Evolutionary conservation across 2,329 filamentous ascomycete species (phyloP).

Genomic region (Calonectria henricotiae): DNA sequence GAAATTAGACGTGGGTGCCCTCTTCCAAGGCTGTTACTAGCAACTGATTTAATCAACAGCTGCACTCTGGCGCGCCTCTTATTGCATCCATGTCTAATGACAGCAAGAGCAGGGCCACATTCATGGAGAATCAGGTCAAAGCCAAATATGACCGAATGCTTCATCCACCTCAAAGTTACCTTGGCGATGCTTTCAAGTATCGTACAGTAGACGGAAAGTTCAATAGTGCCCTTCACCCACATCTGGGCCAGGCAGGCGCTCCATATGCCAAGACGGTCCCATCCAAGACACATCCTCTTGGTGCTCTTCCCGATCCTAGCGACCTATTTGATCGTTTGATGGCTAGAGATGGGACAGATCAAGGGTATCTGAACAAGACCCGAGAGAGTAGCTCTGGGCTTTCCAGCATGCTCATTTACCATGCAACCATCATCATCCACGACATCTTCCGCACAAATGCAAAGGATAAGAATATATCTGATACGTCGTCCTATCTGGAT

Average conservation of each 20-base stretch:
- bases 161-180: conserved; percentile 47
- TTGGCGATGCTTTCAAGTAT: conserved; percentile 50
- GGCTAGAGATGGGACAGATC: conserved; percentile 45
- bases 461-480: conserved; percentile 50
- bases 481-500: conserved; percentile 66
- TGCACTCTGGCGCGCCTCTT: neutral
- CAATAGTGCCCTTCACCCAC: conserved; percentile 52
- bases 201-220: conserved; percentile 53
- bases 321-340: conserved; percentile 56
- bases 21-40: neutral
- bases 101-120: neutral
- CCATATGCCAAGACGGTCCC: conserved; percentile 54
- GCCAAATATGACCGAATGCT: conserved; percentile 47
- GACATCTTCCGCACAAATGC: conserved; percentile 64
- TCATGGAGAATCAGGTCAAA: conserved; percentile 34
- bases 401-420: conserved; percentile 65
- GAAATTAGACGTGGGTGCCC: neutral
- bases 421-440: conserved; percentile 69
- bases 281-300: conserved; percentile 46
- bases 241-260: conserved; percentile 54
- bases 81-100: neutral
- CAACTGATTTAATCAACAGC: neutral
- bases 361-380: neutral
- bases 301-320: conserved; percentile 52
- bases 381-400: conserved; percentile 61